Percentiles rank a stretch among this genome's conserved stretches.
These are phyloP conservation scores for Fusarium tupiense DNA, from an alignment of 2,329 filamentous ascomycete species.

Conservation along the genomic window DNA sequence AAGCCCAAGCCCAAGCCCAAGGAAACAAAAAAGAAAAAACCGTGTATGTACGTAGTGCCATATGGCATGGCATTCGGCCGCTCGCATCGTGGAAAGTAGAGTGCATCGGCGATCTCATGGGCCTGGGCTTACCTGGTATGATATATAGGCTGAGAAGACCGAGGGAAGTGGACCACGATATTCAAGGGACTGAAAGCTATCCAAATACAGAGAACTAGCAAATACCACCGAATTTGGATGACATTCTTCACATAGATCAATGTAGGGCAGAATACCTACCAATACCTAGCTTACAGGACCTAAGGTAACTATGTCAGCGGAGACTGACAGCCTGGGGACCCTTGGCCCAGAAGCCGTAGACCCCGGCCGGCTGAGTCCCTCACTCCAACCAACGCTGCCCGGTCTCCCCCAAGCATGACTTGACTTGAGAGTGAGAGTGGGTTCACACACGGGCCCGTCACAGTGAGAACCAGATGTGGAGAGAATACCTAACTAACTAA, in stretches of 20 bases:
- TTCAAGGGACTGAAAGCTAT: neutral
- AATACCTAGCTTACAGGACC: neutral
- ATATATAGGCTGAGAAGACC: conserved; percentile 2
- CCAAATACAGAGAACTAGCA: neutral
- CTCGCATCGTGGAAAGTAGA: neutral
- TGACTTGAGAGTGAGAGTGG: neutral
- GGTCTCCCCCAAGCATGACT: neutral
- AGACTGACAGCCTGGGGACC: conserved; percentile 10
- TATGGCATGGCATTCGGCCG: neutral
- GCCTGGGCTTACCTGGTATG: conserved; percentile 14
- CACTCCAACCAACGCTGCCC: neutral
- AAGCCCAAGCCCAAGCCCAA: neutral
- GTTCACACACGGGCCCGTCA: neutral
- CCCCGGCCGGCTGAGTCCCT: neutral
- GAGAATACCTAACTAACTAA: neutral
- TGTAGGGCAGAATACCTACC: neutral
- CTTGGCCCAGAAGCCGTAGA: conserved; percentile 13
- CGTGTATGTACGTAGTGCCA: neutral
- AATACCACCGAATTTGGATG: neutral
- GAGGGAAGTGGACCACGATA: neutral
- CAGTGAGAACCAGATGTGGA: conserved; percentile 13
- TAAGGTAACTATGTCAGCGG: conserved; percentile 4
- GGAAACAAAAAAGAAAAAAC: neutral
- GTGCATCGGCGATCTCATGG: conserved; percentile 8
- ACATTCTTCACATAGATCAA: neutral